Base-by-base conservation (phyloP, 768 basidiomycete species). In the Chalciporus pseudorubinellus region DNA sequence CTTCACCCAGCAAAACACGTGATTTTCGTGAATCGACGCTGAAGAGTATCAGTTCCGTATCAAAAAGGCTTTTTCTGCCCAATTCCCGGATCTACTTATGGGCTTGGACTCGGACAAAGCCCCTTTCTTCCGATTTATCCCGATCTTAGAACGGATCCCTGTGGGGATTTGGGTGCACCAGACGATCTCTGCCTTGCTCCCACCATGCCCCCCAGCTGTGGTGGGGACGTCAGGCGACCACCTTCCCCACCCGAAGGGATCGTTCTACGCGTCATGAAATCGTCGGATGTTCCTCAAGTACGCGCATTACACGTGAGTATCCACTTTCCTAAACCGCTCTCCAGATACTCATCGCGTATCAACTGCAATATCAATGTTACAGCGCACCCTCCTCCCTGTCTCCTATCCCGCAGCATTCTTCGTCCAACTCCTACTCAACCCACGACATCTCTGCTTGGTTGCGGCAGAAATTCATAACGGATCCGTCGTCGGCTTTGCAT, bases 331-430 rank as follows among this genome's bases (percentile, higher is more conserved):
- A 28, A 19, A 24, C 46, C 6, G n/a, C 14, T 9, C 26, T 29
- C 20, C 26, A 47, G 19, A 12, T 7, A 10, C 18, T 14, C 28
- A 44, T 36, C 18, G 31, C 44, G 13, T 3, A 21, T 31, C 13
- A 22, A 21, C 22, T 31, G 18, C 39, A 21, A 18, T 21, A n/a
- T n/a, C n/a, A n/a, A n/a, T n/a, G n/a, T n/a, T 19, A 3, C 39
- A 68, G 67, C 59, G 51, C 26, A 55, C 40, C 28, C 60, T 68
- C 31, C 54, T 68, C 9, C 62, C 67, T 11, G 49, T 59, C 43
- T 51, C 62, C 44, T 68, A 68, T 46, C 67, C 67, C 10, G 16
- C 50, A 2, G 48, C 69, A n/a, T 68, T 68, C 47, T 68, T 70
- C 42, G 36, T 70, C 20, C 67, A 68, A 31, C 64, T 68, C 18